Evolutionary conservation across 805 yeast species (phyloP), one percentile per base, ranked within the genome.

Genomic region (Candida oleophila): DNA sequence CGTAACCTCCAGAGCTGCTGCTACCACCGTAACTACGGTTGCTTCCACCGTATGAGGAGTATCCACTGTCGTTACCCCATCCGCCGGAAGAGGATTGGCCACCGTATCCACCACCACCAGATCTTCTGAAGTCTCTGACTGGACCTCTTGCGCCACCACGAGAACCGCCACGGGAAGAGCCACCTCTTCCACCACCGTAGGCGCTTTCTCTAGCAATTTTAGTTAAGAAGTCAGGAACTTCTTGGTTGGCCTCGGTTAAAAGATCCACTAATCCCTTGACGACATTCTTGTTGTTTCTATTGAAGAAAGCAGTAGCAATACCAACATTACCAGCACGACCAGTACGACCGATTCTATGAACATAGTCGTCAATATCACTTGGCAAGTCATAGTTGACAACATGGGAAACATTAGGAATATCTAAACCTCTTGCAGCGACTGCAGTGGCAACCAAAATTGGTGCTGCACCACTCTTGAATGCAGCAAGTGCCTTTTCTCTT

Each of bases 311-410:
- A 56, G 97, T 91, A 55, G 99, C 97, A 60, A 88, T 79, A 87
- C 99, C 99, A 52, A 87, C 84, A 77, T 94, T 94, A 81, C 99
- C 99, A 62, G 99, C 99, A 84, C 99, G 94, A 75, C 99, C 99
- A 65, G 99, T 94, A 84, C 99, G 92, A 82, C 99, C 99, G 67
- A 94, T 94, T 78, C 99, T 88, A 78, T 94, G 99, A 49, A 94
- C 99, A 67, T 94, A 94, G 73, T 94, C 99, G 71, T 94, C 99
- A 63, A 94, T 87, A 71, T 94, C 98, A 66, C 86, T 77, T 69
- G 99, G 99, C 69, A 94, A 79, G 68, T 94, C 99, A 70, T 87
- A 94, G 82, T 94, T 94, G 74, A 94, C 86, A 64, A 94, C 99
- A 68, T 92, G 98, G 42, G 95, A 86, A 60, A 94, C 99, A 68